These are phyloP conservation scores for Geranium brycei DNA, from an alignment of 345 rosid genomes.

Conservation along the genomic window DNA sequence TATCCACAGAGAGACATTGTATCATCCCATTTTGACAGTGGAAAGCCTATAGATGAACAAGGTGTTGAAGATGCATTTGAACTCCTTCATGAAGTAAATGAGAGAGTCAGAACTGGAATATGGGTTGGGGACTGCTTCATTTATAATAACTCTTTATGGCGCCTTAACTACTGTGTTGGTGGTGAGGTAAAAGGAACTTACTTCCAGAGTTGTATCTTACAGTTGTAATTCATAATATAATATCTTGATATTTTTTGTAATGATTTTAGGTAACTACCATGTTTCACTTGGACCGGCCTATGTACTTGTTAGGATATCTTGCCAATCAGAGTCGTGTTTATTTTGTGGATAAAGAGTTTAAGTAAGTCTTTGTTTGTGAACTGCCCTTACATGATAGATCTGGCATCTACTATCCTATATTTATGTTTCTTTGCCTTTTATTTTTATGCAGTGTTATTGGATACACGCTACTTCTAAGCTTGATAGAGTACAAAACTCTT, in stretches of 20 bases:
- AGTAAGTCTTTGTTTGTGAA: background rate
- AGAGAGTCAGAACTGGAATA: conserved; percentile 82
- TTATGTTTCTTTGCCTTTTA: background rate
- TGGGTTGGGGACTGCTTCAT: conserved; percentile 29
- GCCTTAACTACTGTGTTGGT: conserved; percentile 88
- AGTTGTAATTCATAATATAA: conserved; percentile 1
- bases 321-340: background rate
- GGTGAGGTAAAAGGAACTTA: background rate
- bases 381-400: background rate
- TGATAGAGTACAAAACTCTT: conserved; percentile 44
- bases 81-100: conserved; percentile 27
- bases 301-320: conserved; percentile 78
- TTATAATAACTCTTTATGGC: conserved; percentile 80
- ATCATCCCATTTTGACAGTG: background rate
- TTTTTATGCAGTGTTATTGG: conserved; percentile 30
- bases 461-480: conserved; percentile 41
- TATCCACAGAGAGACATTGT: background rate
- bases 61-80: background rate
- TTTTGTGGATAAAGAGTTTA: background rate
- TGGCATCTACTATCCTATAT: too few relatives aligned
- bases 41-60: conserved; percentile 2
- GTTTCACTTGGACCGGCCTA: conserved; percentile 10
- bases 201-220: background rate
- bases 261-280: background rate
- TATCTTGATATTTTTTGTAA: background rate